phyloP scores from a whole-genome alignment of 768 basidiomycete genomes.

The Amanita inopinata region DNA sequence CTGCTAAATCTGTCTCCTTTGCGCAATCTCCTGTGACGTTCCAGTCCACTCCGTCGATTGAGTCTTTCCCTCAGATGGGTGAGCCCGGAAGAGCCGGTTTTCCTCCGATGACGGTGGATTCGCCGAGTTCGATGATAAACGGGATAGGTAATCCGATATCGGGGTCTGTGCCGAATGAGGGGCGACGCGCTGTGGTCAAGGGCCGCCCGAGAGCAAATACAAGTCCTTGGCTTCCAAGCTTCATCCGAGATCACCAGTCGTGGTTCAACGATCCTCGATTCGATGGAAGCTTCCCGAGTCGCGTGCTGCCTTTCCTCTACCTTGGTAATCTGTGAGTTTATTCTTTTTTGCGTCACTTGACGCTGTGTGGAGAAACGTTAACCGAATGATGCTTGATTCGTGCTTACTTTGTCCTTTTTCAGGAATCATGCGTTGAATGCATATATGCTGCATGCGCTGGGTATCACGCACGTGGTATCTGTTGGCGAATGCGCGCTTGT shows the following conservation, averaged over 20 bases:
- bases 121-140: not conserved
- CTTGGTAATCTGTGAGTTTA: constrained; percentile 83
- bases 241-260: constrained; percentile 66
- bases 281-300: constrained; percentile 92
- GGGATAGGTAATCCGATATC: not conserved
- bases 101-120: not conserved
- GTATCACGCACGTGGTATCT: constrained; percentile 94
- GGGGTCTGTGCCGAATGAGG: not conserved
- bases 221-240: constrained; percentile 50
- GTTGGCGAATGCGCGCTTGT: constrained; percentile 92
- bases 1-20: constrained; percentile 43
- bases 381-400: constrained; percentile 9
- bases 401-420: too few relatives aligned
- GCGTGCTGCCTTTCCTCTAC: constrained; percentile 88
- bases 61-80: not conserved
- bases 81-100: not conserved
- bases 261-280: constrained; percentile 94
- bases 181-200: constrained; percentile 16
- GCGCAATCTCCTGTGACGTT: constrained; percentile 20
- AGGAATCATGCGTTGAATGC: constrained; percentile 93
- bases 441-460: constrained; percentile 91
- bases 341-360: constrained; percentile 11
- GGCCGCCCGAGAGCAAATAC: constrained; percentile 64
- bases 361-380: not conserved
- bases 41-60: not conserved